Percentiles rank a stretch among this genome's conserved stretches.
These are phyloP conservation scores for Trichaptum fuscoviolaceum DNA, from an alignment of 768 basidiomycete genomes.

Conservation along the genomic window DNA sequence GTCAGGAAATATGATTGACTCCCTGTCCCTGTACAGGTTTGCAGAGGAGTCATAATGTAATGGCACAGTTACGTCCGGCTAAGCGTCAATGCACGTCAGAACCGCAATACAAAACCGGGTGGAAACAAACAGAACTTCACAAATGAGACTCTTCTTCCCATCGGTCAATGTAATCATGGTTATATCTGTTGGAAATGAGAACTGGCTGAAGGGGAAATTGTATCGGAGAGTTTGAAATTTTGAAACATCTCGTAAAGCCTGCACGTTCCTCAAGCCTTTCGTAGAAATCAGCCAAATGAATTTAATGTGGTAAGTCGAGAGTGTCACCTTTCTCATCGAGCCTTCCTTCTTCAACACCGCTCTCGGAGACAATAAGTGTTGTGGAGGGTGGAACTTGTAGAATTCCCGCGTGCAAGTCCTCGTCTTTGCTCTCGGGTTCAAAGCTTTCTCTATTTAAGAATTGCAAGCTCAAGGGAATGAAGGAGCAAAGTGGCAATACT, in stretches of 20 bases:
- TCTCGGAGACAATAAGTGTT: slow-evolving; percentile 58
- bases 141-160: slow-evolving; percentile 67
- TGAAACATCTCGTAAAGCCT: slow-evolving; percentile 59
- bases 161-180: slow-evolving; percentile 56
- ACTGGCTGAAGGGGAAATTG: slow-evolving; percentile 69
- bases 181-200: slow-evolving; percentile 70
- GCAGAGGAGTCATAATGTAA: slow-evolving; percentile 27
- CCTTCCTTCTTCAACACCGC: slow-evolving; percentile 61
- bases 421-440: slow-evolving; percentile 59
- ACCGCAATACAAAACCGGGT: not conserved
- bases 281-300: not conserved
- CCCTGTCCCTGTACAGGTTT: slow-evolving; percentile 44
- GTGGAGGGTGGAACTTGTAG: slow-evolving; percentile 67
- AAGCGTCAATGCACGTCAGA: slow-evolving; percentile 7
- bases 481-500: slow-evolving; percentile 51
- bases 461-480: slow-evolving; percentile 57
- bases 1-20: slow-evolving; percentile 41
- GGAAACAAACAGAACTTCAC: slow-evolving; percentile 42
- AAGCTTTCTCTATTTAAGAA: slow-evolving; percentile 55
- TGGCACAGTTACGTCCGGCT: slow-evolving; percentile 59
- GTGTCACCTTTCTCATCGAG: slow-evolving; percentile 45
- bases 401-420: slow-evolving; percentile 70
- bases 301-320: not conserved
- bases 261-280: slow-evolving; percentile 59
- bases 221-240: slow-evolving; percentile 64